Evolutionary conservation across 495 filamentous ascomycete species (phyloP), one percentile per base, ranked within the genome.

Genomic region (Neurospora tetraspora): DNA sequence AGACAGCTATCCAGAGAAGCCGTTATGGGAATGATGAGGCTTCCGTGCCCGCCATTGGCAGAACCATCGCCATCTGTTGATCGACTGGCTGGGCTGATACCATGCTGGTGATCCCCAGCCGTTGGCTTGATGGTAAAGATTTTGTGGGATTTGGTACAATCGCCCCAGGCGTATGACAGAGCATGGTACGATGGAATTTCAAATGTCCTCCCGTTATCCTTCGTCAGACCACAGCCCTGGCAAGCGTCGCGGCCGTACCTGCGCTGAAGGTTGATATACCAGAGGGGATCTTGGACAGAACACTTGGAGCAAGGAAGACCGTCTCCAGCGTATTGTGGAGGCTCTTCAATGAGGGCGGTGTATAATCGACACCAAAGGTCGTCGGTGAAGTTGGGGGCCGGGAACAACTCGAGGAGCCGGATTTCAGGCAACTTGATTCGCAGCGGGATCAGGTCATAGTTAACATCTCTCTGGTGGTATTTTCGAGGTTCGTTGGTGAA

Each of bases 191-290:
- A 53, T 27, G 45, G 45, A 6, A 0, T 23, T 53, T 27, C 4
- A 53, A 53, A 53, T 2, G 45, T 12, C 11, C 10, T 3, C 3
- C 81, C 82, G 78, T 74, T 77, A 69, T 80, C 79, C 80, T 76
- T 77, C 76, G 39, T 82, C 83, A 80, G 81, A 1, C 45, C 45
- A 53, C 45, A 53, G 20, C 45, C 45, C 20, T 27, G 45, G 20
- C 45, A 53, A 27, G 45, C 20, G 20, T 27, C 20, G 2, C 20
- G 45, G 20, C 20, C 20, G 11, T 53, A 53, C 0, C 20, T 53
- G 20, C 0, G 45, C 20, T 2, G 45, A 27, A 27, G 45, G 0
- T 14, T 53, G 45, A 53, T 53, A 53, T 53, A 53, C 20, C 45
- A 53, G 20, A 27, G 20, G 1, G 45, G 45, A 27, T 53, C 20